Base-by-base conservation (phyloP, 2,329 filamentous ascomycete genomes). In the Trichoderma endophyticum region DNA sequence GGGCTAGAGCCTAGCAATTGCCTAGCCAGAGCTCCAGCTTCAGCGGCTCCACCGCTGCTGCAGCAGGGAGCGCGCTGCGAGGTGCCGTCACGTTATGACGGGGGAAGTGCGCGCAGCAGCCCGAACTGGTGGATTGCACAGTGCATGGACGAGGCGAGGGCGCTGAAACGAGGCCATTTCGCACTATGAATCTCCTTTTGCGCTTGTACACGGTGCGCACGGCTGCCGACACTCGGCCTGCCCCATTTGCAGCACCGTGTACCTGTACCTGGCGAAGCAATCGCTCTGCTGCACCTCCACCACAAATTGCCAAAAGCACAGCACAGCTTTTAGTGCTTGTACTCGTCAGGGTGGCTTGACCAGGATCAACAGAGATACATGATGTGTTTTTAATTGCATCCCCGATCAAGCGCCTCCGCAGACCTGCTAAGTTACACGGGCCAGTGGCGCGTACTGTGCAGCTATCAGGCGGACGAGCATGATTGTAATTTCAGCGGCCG, bases 341-440 rank as follows among this genome's bases (percentile, higher is more conserved):
- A 21, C 43, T 51, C n/a, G 43, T 51, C n/a, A 51, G 43, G 24
- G 60, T 71, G 61, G 61, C 62, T 71, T 63, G 61, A 30, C 69
- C 48, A 24, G 69, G 69, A 71, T 65, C 34, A n/a, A 8, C 57
- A 59, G 9, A 62, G 36, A 28, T 60, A 68, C 65, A n/a, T 60
- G 54, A 48, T 43, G 56, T 48, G 28, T 21, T 62, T 60, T 71
- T 71, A 60, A 71, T 71, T 71, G 69, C 69, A 48, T 71, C 61
- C 69, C 69, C 64, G 67, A 62, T 70, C 67, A 36, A 68, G 64
- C 32, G 56, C 63, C 43, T 56, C 48, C 43, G 43, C 63, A 57
- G 28, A 21, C 21, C 57, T 56, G 54, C 28, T 48, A 24, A 57
- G 68, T 48, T 64, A 51, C 69, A 71, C 69, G 61, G 61, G 26